Base-by-base conservation (phyloP, 768 basidiomycete species). In the Rhizopogon sp. region DNA sequence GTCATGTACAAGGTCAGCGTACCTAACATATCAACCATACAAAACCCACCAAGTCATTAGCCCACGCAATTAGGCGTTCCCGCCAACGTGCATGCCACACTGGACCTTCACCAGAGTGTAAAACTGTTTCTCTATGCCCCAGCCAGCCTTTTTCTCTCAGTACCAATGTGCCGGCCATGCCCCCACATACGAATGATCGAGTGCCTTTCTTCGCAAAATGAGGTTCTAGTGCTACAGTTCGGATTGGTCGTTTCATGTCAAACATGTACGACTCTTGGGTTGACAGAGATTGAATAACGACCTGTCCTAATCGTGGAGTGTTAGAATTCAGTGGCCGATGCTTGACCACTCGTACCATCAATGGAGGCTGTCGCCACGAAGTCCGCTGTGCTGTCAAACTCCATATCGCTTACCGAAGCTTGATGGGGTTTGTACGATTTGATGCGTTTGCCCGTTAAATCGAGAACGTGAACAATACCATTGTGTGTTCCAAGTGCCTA, bases 121-220 rank as follows among this genome's bases (percentile, higher is more conserved):
- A 67, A 6, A 87, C 69, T 0, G 87, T 90, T 67, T 96, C 94
- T 64, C 91, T 97, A 63, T 97, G 90, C 0, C 96, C 94, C 1
- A 98, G 72, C 95, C 97, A 98, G 6, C 94, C 91, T 66, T 97
- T 98, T 75, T 98, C 96, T 59, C 90, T 83, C 61, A 97, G 63
- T n/a, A 90, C 76, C 28, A 99, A 74, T 20, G 79, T 84, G 4
- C 97, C 96, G 0, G 91, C 88, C 79, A 96, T 79, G 8, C 97
- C 97, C 20, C 96, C 97, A 53, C 88, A 92, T 10, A 97, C 88
- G 61, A 97, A 87, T 0, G 88, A 81, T 20, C 92, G 79, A 7
- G 88, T 82, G 39, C 79, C 78, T 49, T 81, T 82, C 70, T 88
- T 90, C 3, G 88, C 83, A 58, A 96, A 99, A 56, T 85, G 80